phyloP scores from a whole-genome alignment of 164 flowering plant species.

The Cinnamomum micranthum region DNA sequence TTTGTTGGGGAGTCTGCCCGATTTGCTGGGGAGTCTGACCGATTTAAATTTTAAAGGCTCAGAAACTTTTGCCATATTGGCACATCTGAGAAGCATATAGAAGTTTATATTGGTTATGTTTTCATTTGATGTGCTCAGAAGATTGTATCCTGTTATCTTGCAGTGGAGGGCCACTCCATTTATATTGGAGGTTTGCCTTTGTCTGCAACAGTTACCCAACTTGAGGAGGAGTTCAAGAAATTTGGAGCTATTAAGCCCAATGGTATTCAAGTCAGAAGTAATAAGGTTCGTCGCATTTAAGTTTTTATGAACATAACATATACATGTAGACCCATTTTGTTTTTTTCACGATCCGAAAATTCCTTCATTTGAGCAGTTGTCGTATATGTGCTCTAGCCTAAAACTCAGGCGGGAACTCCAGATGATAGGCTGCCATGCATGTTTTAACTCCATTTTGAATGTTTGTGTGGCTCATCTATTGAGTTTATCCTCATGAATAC shows the following conservation, averaged over 20 bases:
- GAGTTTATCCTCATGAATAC: no score
- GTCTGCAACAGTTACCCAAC: conserved; percentile 36
- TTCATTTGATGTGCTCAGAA: background rate
- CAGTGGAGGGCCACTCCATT: conserved; percentile 71
- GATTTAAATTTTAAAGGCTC: background rate
- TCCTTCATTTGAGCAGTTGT: no score
- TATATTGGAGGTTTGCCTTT: conserved; percentile 62
- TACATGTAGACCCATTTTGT: background rate
- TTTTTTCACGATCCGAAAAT: no score
- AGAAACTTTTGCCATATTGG: background rate
- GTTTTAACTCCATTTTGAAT: background rate
- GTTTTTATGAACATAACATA: background rate
- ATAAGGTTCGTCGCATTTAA: conserved; percentile 41
- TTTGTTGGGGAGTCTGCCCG: background rate
- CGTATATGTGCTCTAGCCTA: no score
- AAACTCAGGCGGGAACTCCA: no score
- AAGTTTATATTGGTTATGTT: background rate
- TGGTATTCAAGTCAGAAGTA: conserved; percentile 95
- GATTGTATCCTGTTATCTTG: background rate
- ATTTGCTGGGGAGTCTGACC: background rate
- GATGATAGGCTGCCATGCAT: background rate
- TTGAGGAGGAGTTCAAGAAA: conserved; percentile 63
- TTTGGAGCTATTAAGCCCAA: conserved; percentile 78
- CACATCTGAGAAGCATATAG: background rate
- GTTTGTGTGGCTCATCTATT: no score